phyloP scores from a whole-genome alignment of 805 yeast species.

The Candida wancherniae region DNA sequence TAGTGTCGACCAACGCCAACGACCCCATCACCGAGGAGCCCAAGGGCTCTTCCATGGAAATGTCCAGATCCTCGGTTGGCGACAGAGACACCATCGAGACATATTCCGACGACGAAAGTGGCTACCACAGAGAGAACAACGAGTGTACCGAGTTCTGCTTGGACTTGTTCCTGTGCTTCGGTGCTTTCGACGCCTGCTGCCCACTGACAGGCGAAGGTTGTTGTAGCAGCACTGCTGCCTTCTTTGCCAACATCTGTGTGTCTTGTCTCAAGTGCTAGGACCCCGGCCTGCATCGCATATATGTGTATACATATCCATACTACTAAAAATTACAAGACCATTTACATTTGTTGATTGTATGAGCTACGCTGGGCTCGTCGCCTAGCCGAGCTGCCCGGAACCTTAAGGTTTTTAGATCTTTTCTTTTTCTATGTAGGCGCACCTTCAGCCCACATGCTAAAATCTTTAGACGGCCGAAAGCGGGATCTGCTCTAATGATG shows the following conservation, averaged over 20 bases:
- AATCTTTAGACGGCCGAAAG: too few relatives aligned
- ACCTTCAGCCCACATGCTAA: too few relatives aligned
- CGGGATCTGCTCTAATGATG: too few relatives aligned
- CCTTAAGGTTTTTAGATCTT: too few relatives aligned
- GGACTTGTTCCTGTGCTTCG: conserved; percentile 36
- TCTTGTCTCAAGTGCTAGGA: conserved; percentile 31
- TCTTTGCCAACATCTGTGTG: conserved; percentile 34
- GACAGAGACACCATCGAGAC: conserved; percentile 9
- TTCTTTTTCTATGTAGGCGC: too few relatives aligned
- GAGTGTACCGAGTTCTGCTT: conserved; percentile 41
- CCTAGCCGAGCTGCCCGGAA: too few relatives aligned
- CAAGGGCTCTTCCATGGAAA: conserved; percentile 12
- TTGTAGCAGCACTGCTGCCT: conserved; percentile 30
- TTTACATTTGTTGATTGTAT: too few relatives aligned
- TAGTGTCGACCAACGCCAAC: conserved; percentile 7
- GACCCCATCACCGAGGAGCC: conserved; percentile 14
- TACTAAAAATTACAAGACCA: too few relatives aligned
- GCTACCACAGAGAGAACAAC: conserved; percentile 33
- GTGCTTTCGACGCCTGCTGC: conserved; percentile 36
- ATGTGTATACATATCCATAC: too few relatives aligned
- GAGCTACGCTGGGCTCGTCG: too few relatives aligned
- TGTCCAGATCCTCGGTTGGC: conserved; percentile 6
- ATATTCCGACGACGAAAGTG: conserved; percentile 21
- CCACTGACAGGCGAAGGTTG: conserved; percentile 41
- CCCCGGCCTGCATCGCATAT: too few relatives aligned